Evolutionary conservation across 257 asterid genomes (phyloP), one percentile per base, ranked within the genome.

Genomic region (Solanum peruvianum): DNA sequence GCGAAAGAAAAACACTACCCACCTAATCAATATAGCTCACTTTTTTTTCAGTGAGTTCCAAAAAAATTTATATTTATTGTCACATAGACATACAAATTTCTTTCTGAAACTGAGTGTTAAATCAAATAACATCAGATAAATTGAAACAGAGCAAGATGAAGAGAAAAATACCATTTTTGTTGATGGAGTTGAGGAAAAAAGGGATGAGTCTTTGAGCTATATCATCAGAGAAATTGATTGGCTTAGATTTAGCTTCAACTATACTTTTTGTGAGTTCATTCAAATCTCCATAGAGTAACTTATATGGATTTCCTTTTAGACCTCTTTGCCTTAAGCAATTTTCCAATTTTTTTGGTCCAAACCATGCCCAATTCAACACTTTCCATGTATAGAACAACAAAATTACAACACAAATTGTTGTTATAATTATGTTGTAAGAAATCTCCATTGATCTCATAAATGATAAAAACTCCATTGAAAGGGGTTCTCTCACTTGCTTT

Each of bases 161-260:
- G 9, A 13, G 42, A 87, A 7, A 64, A 49, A 45, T 88, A 93
- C 97, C 95, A 86, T 92, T 87, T 86, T 85, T 86, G 2, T 84
- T 27, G 78, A 89, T 69, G 84, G 88, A 15, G 12, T 88, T 23
- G 4, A 84, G 60, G 31, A 85, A 23, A 72, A 88, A 87, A 66
- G 93, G 90, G 39, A 89, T 18, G 56, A 89, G 87, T 69, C 94
- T 88, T 11, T 91, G 91, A 70, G 86, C 86, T 1, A 89, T 86
- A 70, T 91, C 93, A 84, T 92, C 85, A 41, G 91, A 84, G 80
- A 92, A 88, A 29, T 52, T 75, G 42, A 93, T 88, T 39, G 93
- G 89, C 49, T 90, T 91, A 20, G 91, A 89, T n/a, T 52, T 78
- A 0, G 93, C 93, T 84, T 91, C 87, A 49, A 62, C 31, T 6